Evolutionary conservation across 495 filamentous ascomycete species (phyloP).

Genomic region (Podospora bellae-mahoneyi): DNA sequence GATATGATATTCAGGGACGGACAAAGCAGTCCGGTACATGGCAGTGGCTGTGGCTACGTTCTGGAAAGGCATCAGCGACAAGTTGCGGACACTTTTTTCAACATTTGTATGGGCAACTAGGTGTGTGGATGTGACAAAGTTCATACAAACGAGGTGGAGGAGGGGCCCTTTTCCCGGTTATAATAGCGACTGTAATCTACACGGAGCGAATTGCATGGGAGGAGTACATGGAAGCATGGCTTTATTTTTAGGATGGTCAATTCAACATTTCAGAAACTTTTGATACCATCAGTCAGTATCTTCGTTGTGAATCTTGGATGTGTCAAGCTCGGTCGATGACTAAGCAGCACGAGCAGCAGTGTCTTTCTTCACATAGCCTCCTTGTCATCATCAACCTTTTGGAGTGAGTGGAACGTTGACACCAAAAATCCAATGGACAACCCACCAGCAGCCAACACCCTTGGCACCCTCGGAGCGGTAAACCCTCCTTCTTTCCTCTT

Average conservation of each 20-base stretch:
- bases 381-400: no score
- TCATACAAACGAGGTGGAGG: background rate
- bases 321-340: no score
- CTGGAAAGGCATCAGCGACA: no score
- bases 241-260: background rate
- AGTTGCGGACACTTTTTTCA: no score
- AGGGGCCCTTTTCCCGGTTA: background rate
- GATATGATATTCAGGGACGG: background rate
- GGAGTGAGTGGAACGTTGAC: no score
- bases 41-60: no score
- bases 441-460: conserved; percentile 52
- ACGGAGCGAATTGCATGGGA: background rate
- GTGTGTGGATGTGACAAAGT: background rate
- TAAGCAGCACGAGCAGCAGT: background rate
- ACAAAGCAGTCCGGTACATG: no score
- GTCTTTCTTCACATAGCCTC: background rate
- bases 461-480: conserved; percentile 57
- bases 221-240: background rate
- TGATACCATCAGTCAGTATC: background rate
- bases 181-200: background rate
- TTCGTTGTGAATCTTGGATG: background rate
- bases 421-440: conserved; percentile 43
- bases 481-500: conserved; percentile 24
- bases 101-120: background rate
- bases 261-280: background rate